phyloP scores from a whole-genome alignment of 345 rosid genomes.

The Moricandia moricandioides region DNA sequence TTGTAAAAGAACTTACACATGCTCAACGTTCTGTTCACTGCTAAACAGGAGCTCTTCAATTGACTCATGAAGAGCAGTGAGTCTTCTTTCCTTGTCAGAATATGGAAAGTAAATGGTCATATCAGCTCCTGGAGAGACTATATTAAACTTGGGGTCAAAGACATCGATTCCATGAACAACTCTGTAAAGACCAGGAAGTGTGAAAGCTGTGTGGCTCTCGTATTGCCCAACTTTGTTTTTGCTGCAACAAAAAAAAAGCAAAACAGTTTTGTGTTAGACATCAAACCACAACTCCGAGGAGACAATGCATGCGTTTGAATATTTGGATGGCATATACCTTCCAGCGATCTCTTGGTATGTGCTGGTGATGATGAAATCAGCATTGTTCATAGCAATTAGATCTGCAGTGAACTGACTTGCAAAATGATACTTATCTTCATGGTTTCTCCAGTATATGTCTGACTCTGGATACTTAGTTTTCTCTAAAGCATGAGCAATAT shows the following conservation, averaged over 20 bases:
- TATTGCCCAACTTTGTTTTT: conserved; percentile 58
- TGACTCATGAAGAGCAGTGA: conserved; percentile 48
- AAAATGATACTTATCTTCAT: conserved; percentile 54
- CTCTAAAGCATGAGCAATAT: conserved; percentile 59
- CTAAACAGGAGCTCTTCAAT: conserved; percentile 50
- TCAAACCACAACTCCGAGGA: conserved; percentile 2
- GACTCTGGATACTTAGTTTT: conserved; percentile 62
- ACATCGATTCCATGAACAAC: conserved; percentile 68
- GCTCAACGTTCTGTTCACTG: conserved; percentile 49
- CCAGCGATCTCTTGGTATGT: conserved; percentile 57
- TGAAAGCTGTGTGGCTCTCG: conserved; percentile 60
- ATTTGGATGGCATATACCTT: conserved; percentile 32
- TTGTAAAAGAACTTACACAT: conserved; percentile 45
- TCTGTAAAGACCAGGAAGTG: conserved; percentile 58
- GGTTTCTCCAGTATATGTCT: conserved; percentile 54
- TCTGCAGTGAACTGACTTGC: conserved; percentile 57
- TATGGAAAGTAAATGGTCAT: conserved; percentile 61
- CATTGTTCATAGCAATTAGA: conserved; percentile 55
- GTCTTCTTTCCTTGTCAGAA: conserved; percentile 49
- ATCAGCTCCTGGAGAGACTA: conserved; percentile 68
- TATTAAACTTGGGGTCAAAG: conserved; percentile 61
- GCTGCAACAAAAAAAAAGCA: conserved; percentile 33
- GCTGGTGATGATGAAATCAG: conserved; percentile 59
- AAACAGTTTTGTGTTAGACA: not conserved
- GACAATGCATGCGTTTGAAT: not conserved